Conservation (phyloP, 139 green algal genomes). For the Volvox africanus region DNA sequence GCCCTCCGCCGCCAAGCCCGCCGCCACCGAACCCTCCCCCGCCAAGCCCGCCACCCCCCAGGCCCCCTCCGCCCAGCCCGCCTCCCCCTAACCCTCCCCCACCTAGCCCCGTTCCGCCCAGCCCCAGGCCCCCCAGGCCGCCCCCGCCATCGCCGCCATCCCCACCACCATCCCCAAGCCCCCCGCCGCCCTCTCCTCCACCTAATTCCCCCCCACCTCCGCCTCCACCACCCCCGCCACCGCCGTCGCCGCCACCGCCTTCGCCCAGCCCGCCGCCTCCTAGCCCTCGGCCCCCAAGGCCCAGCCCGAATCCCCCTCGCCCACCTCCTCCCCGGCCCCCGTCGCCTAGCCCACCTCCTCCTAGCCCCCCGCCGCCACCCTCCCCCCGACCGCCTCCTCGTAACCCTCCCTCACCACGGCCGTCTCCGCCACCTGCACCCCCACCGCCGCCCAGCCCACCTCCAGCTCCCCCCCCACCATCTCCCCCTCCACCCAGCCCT, state of each 20-base stretch:
- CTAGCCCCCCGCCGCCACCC: background rate
- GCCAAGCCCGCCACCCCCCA: background rate
- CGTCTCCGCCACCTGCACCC: background rate
- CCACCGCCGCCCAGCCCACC: background rate
- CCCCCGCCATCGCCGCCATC: background rate
- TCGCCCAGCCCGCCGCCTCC: background rate
- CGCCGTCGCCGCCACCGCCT: background rate
- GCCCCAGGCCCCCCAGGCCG: too few species aligned
- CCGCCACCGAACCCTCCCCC: background rate
- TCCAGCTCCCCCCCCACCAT: background rate
- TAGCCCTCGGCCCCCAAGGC: background rate
- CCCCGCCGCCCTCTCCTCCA: background rate
- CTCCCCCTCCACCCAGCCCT: background rate
- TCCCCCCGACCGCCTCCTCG: background rate
- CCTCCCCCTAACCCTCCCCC: too few species aligned
- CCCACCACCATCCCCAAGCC: background rate
- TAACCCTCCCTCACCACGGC: background rate
- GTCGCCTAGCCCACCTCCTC: background rate
- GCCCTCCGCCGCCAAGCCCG: background rate
- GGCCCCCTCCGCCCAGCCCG: background rate
- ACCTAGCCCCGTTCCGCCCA: background rate
- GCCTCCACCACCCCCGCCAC: background rate
- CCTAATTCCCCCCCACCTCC: background rate
- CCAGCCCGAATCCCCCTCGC: background rate
- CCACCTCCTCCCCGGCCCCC: background rate